Conservation (phyloP, 1,284 basidiomycete genomes). For the Ustilago nuda region DNA sequence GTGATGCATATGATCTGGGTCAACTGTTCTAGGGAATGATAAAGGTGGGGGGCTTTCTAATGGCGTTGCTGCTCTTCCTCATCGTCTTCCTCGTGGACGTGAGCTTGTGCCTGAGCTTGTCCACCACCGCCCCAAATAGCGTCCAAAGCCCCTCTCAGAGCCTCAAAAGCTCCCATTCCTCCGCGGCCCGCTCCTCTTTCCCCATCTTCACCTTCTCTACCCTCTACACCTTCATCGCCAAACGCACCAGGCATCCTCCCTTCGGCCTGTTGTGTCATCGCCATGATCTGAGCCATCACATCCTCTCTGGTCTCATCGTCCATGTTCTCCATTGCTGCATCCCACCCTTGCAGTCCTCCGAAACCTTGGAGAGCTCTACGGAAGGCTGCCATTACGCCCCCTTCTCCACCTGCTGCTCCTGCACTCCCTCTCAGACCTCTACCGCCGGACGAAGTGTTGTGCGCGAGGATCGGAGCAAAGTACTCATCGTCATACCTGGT, state of each 20-base stretch:
- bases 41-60: not conserved
- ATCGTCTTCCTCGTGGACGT: not conserved
- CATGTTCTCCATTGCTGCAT: constrained; percentile 53
- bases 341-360: constrained; percentile 43
- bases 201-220: constrained; percentile 11
- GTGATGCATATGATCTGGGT: not conserved
- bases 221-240: constrained; percentile 11
- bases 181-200: constrained; percentile 13
- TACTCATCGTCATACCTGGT: constrained; percentile 64
- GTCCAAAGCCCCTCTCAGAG: constrained; percentile 36
- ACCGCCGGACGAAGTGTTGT: not conserved
- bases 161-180: constrained; percentile 32
- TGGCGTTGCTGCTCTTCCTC: not conserved
- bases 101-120: not conserved
- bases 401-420: constrained; percentile 2
- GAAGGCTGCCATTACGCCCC: constrained; percentile 40
- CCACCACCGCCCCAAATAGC: constrained; percentile 38
- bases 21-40: not conserved
- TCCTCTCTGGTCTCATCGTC: constrained; percentile 61
- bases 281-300: constrained; percentile 54
- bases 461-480: constrained; percentile 47
- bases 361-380: constrained; percentile 38
- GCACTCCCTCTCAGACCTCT: constrained; percentile 4
- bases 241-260: constrained; percentile 43
- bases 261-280: constrained; percentile 32